Conservation (phyloP, 2,329 filamentous ascomycete species). For the Madurella mycetomatis region DNA sequence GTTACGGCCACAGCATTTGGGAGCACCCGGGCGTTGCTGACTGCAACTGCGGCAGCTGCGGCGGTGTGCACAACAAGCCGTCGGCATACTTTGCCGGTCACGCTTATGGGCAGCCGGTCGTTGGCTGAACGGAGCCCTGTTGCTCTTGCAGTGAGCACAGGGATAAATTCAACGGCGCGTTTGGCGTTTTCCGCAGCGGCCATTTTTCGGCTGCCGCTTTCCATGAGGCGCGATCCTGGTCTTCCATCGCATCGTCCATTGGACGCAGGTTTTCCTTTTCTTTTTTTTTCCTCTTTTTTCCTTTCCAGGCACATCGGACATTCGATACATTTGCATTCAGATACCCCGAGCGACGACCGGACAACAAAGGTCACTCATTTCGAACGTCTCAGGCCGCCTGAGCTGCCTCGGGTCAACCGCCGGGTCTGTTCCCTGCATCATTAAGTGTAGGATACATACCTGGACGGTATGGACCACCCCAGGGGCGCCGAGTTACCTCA, state of each 20-base stretch:
- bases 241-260: conserved; percentile 22
- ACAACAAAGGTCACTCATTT: conserved; percentile 8
- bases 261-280: conserved; percentile 15
- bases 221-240: conserved; percentile 11
- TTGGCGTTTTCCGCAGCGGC: conserved; percentile 15
- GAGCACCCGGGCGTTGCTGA: conserved; percentile 45
- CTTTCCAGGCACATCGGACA: conserved; percentile 22
- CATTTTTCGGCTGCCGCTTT: conserved; percentile 15
- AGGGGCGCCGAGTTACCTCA: not conserved
- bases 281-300: conserved; percentile 13
- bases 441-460: too few species aligned
- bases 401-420: too few species aligned
- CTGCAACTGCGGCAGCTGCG: conserved; percentile 47
- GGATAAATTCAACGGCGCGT: conserved; percentile 21
- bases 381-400: not conserved
- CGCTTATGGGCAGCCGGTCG: conserved; percentile 51
- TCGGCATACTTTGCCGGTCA: conserved; percentile 45
- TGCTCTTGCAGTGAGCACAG: not conserved
- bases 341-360: conserved; percentile 26
- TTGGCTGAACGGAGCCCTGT: conserved; percentile 39
- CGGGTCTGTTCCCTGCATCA: too few species aligned
- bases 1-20: conserved; percentile 47
- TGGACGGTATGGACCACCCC: too few species aligned
- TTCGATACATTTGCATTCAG: conserved; percentile 28
- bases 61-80: conserved; percentile 41